Evolutionary conservation across 371 early-diverging fungal species (phyloP), one percentile per base, ranked within the genome.

Genomic region (Apophysomyces variabilis): DNA sequence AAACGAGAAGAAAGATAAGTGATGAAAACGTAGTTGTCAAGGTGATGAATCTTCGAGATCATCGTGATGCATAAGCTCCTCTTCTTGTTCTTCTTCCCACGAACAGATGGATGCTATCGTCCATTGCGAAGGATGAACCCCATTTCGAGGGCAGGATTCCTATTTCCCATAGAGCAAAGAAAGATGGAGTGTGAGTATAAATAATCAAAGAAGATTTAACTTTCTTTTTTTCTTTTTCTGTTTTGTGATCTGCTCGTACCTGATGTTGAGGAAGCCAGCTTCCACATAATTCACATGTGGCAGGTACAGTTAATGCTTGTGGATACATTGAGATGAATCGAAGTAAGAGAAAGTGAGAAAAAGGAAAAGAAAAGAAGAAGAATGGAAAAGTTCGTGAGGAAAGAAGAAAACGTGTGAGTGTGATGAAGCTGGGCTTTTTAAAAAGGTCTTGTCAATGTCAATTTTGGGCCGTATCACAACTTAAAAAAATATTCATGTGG

Each of bases 221-320:
- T 2, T 32, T 35, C 11, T 26, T 38, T 16, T 41, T 58, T 21
- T 26, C 21, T 16, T 41, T 21, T 39, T 13, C 12, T 35, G 41
- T 36, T 12, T 18, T 18, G 37, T 57, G 38, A 58, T 54, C 8
- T n/a, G 14, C 57, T 60, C 26, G 37, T 75, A 75, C 75, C 26
- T 65, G 16, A 38, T 75, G 75, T 44, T 67, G 38, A 50, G 75
- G 75, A 47, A 75, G 61, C 75, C 75, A 75, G 45, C 69, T 57
- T n/a, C 75, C 75, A 46, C 75, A 75, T 58, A 75, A 59, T 70
- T 75, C 75, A 61, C 75, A 75, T 21, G 75, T 75, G 26, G 75
- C 75, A 62, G 75, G 75, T 44, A 59, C 65, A 50, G 16, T 45
- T 7, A 66, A 37, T 59, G 57, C 54, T 21, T n/a, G 54, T n/a